Conservation (phyloP, 495 filamentous ascomycete genomes). For the Stereocaulon alpinum region DNA sequence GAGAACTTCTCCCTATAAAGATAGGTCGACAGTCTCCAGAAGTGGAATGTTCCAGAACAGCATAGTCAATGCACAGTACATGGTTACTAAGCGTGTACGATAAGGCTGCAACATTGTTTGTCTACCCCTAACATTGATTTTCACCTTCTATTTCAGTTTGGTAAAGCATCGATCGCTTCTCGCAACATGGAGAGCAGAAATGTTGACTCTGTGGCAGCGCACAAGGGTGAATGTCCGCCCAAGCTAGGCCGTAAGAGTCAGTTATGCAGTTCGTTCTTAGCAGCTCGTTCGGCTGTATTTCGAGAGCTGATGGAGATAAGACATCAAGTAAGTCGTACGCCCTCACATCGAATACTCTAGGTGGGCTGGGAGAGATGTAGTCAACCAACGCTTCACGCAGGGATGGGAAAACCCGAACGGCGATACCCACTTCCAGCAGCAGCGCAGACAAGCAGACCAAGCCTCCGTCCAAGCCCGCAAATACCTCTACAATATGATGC, state of each 20-base stretch:
- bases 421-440: slow-evolving; percentile 31
- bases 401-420: slow-evolving; percentile 35
- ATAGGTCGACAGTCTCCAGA: too few species aligned
- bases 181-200: background rate
- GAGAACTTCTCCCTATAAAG: too few species aligned
- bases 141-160: too few species aligned
- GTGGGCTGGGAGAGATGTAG: slow-evolving; percentile 56
- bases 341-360: slow-evolving; percentile 22
- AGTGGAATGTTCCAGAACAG: too few species aligned
- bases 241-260: background rate
- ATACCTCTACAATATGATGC: slow-evolving; percentile 31
- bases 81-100: too few species aligned
- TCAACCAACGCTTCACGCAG: slow-evolving; percentile 16
- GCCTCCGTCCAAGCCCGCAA: slow-evolving; percentile 8
- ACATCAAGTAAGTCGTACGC: background rate
- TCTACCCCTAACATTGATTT: too few species aligned
- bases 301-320: background rate
- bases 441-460: slow-evolving; percentile 30
- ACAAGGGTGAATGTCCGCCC: background rate
- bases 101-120: too few species aligned
- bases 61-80: too few species aligned
- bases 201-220: background rate
- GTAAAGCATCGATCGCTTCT: too few species aligned
- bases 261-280: background rate
- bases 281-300: background rate